Evolutionary conservation across 2,329 filamentous ascomycete species (phyloP), one percentile per base, ranked within the genome.

Genomic region (Akanthomyces dipterigenus): DNA sequence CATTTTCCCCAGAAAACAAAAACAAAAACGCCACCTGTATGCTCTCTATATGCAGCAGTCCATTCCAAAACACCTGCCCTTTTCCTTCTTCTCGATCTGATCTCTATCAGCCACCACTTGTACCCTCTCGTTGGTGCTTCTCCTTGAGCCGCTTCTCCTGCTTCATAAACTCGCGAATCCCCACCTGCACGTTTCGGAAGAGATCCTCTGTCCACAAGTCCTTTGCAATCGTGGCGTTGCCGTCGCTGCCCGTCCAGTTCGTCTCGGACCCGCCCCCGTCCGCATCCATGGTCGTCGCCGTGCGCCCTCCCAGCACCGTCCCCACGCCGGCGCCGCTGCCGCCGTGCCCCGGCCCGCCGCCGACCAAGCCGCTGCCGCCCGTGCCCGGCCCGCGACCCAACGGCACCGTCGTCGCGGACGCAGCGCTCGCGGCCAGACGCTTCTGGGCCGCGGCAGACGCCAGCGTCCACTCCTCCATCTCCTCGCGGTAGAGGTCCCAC

Each of bases 151-250:
- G 88, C 82, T 98, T 98, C 78, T 99, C 95, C 63, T 88, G 92
- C 78, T 89, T 91, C 93, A 99, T 98, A 70, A 99, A 99, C 73
- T 96, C 93, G 64, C 91, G 81, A 66, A 99, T 97, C 0, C 93
- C 95, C 11, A 98, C 90, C 0, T 95, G 93, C 57, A 99, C 87
- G 66, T 85, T 85, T 55, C 85, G 83, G 69, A 96, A 96, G 40
- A 96, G 71, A 55, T 90, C 86, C 2, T 86, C 86, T 60, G 85
- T 80, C 79, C 79, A 84, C 54, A 81, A 72, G 63, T 87, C 81
- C 66, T 80, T 82, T 2, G 75, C 73, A 58, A 78, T 77, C 68
- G 74, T 77, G 49, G 72, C 65, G 28, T 70, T 71, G 12, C 72
- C 45, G 46, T n/a, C 38, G n/a, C n/a, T n/a, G n/a, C n/a, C n/a